These are phyloP conservation scores for Penicillium mononematosum DNA, from an alignment of 495 filamentous ascomycete species.

Conservation along the genomic window DNA sequence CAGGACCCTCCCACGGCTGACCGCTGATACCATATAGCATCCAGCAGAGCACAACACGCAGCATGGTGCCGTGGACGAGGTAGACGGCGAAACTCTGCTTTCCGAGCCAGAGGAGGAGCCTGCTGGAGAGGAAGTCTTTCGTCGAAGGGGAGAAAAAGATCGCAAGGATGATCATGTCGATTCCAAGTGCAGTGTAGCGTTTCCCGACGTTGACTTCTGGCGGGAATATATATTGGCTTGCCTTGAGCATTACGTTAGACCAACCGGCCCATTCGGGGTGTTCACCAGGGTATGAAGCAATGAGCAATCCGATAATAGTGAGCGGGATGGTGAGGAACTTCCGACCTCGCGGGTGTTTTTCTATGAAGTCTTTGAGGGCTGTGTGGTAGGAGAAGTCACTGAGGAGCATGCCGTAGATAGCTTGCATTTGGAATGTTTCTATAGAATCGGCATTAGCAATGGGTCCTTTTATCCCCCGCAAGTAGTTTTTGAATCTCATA, in stretches of 20 bases:
- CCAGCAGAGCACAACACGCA: conserved; percentile 62
- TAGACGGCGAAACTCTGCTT: conserved; percentile 72
- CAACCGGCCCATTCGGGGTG: conserved; percentile 59
- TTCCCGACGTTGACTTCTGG: conserved; percentile 50
- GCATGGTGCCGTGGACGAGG: conserved; percentile 64
- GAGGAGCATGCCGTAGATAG: conserved; percentile 63
- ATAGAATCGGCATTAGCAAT: not conserved
- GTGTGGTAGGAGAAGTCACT: conserved; percentile 48
- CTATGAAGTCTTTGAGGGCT: conserved; percentile 19
- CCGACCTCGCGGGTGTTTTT: conserved; percentile 51
- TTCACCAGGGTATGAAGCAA: conserved; percentile 62
- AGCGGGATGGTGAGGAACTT: conserved; percentile 60
- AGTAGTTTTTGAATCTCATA: not conserved
- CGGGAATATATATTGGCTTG: conserved; percentile 55
- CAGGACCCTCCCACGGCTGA: conserved; percentile 48
- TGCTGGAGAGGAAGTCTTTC: conserved; percentile 57
- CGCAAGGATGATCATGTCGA: conserved; percentile 57
- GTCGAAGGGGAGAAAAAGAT: conserved; percentile 59
- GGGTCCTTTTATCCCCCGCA: not conserved
- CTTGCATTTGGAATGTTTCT: conserved; percentile 57
- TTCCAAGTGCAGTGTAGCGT: conserved; percentile 56
- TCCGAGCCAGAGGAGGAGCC: conserved; percentile 63
- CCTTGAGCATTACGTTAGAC: conserved; percentile 51
- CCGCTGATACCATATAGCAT: conserved; percentile 59
- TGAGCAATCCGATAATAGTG: conserved; percentile 59